Evolutionary conservation across 1,284 basidiomycete genomes (phyloP).

Genomic region (Stygiomarasmius scandens): DNA sequence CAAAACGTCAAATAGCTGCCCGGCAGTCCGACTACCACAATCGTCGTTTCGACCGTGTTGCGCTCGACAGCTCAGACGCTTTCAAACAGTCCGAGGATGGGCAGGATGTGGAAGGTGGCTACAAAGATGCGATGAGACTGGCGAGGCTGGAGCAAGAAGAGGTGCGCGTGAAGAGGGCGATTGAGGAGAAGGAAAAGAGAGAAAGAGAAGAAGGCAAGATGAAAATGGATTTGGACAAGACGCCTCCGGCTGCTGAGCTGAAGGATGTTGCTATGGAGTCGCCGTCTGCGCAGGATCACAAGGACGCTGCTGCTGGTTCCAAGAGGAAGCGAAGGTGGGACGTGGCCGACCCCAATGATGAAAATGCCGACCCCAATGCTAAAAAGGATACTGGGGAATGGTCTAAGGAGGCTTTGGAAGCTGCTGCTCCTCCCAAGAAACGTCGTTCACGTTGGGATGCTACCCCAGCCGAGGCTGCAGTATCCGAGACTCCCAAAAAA

Average conservation of each 20-base stretch:
- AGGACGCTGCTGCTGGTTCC: slow-evolving; percentile 43
- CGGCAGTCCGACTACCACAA: slow-evolving; percentile 97
- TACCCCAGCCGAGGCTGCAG: slow-evolving; percentile 68
- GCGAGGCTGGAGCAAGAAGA: slow-evolving; percentile 94
- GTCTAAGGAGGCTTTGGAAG: slow-evolving; percentile 74
- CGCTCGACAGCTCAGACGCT: slow-evolving; percentile 77
- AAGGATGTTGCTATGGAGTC: slow-evolving; percentile 70
- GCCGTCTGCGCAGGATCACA: slow-evolving; percentile 56
- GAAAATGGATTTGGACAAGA: slow-evolving; percentile 87
- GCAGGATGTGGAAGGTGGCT: slow-evolving; percentile 79
- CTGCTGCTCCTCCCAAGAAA: slow-evolving; percentile 77
- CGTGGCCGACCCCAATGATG: slow-evolving; percentile 62
- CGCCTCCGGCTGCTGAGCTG: slow-evolving; percentile 78
- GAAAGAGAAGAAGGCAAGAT: slow-evolving; percentile 81
- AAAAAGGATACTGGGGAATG: slow-evolving; percentile 63
- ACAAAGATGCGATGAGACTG: slow-evolving; percentile 96
- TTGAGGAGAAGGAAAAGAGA: slow-evolving; percentile 84
- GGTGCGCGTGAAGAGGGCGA: slow-evolving; percentile 78
- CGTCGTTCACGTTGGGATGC: slow-evolving; percentile 94
- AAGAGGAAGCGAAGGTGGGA: slow-evolving; percentile 92
- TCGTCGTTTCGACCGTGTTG: slow-evolving; percentile 85
- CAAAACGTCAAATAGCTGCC: slow-evolving; percentile 90
- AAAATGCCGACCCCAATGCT: slow-evolving; percentile 59
- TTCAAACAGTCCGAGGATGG: slow-evolving; percentile 70
- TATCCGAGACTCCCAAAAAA: slow-evolving; percentile 70